Evolutionary conservation across 495 filamentous ascomycete genomes (phyloP), one percentile per base, ranked within the genome.

Genomic region (Friedmanniomyces simplex): DNA sequence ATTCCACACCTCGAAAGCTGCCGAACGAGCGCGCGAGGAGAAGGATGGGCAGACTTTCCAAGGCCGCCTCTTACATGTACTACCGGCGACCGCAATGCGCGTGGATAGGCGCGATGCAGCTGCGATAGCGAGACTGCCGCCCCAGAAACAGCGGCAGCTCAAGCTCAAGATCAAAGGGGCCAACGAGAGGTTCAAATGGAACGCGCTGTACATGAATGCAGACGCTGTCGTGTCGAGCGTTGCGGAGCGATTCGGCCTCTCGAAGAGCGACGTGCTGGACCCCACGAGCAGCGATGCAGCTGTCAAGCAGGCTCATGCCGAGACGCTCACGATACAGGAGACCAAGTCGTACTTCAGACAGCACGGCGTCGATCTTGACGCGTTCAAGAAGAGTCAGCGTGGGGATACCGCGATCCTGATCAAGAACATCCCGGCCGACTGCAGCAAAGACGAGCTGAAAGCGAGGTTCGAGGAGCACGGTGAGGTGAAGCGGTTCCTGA

Each of bases 171-270:
- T 81, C 39, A 82, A 87, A 54, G 86, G 90, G 25, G 78, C 87
- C 14, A 83, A 83, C 7, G 83, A 78, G 8, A 80, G 80, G 11
- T 96, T 96, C 71, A 95, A 87, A 68, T 98, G 93, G 94, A 98
- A 97, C 73, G 90, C 89, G 16, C 75, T 98, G 45, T 97, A 93
- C 70, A 93, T 98, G 90, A 96, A 85, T 71, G 88, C 94, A 73
- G 91, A 99, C 76, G 88, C 93, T 45, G 91, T 97, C 39, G 90
- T 96, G 71, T 86, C 87, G 42, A 91, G 90, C 14, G 81, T 96
- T 45, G 87, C 94, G 39, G 81, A 88, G 65, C 84, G 91, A 54
- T 74, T 97, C 6, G 89, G 90, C 16, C 79, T 97, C 25, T 82
- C 85, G 16, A 99, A 97, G 73, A 80, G 87, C 10, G 90, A 96